A percentile compares a stretch with the other conserved stretches of the same genome.
Conservation (phyloP, 352 stramenopile species). For the Phytopythium sindhum region DNA sequence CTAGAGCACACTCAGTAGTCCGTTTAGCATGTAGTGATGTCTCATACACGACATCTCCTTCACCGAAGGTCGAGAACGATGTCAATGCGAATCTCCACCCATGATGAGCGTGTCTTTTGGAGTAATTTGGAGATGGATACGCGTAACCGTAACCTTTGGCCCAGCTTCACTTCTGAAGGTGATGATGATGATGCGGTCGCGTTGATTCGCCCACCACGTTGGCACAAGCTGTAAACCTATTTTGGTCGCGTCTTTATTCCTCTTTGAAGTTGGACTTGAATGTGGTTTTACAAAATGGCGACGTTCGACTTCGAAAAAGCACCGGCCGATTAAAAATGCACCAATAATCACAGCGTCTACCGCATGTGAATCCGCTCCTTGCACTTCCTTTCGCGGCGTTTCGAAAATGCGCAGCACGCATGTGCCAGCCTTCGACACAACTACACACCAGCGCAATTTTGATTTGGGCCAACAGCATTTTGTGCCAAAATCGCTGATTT, state of each 20-base stretch:
- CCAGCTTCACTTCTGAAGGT: conserved; percentile 1
- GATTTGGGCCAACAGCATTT: no score
- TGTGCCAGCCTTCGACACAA: background rate
- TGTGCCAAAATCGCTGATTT: no score
- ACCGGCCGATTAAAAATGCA: no score
- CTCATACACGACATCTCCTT: background rate
- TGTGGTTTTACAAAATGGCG: background rate
- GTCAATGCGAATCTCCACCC: background rate
- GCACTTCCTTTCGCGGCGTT: background rate
- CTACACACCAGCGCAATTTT: no score
- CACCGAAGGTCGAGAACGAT: no score
- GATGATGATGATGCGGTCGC: background rate
- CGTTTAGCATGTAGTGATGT: background rate
- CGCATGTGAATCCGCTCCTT: no score
- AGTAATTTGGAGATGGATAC: background rate
- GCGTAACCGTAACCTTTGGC: background rate
- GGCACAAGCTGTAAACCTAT: background rate
- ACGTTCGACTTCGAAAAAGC: background rate
- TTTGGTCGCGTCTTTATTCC: background rate
- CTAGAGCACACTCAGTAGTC: background rate
- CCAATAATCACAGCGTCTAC: no score
- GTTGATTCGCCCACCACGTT: background rate
- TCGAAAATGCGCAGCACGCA: background rate
- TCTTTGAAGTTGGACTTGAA: background rate
- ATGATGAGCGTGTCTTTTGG: background rate